phyloP scores from a whole-genome alignment of 1,284 basidiomycete species.

The Ganoderma lingzhi region DNA sequence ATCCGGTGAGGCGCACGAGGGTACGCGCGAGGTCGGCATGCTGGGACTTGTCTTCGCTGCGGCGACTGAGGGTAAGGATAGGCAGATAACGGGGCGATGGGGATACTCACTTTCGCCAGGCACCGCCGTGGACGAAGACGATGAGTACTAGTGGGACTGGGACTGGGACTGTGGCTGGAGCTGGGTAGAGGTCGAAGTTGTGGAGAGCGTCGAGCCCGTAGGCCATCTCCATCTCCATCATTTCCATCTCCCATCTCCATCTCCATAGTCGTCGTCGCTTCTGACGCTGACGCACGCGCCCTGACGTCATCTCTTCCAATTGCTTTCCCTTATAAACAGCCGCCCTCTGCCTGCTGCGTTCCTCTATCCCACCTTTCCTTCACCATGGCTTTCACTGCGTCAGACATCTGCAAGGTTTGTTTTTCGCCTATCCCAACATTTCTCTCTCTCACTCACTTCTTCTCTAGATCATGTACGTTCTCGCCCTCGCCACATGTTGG shows the following conservation, averaged over 20 bases:
- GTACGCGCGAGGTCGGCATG: constrained; percentile 59
- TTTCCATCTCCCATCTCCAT: constrained; percentile 44
- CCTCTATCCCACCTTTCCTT: constrained; percentile 25
- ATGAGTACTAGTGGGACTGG: constrained; percentile 37
- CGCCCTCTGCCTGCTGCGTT: constrained; percentile 4
- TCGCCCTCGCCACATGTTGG: constrained; percentile 3
- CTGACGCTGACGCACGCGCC: constrained; percentile 12
- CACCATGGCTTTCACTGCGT: constrained; percentile 74
- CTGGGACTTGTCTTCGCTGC: constrained; percentile 75
- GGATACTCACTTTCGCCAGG: constrained; percentile 73
- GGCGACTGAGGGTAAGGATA: constrained; percentile 18
- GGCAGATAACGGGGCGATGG: constrained; percentile 5
- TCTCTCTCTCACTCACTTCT: neutral
- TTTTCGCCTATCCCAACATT: constrained; percentile 6
- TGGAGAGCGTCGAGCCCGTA: constrained; percentile 48
- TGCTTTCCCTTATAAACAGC: constrained; percentile 24
- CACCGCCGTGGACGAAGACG: constrained; percentile 77
- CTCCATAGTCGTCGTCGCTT: constrained; percentile 39
- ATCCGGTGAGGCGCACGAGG: constrained; percentile 57
- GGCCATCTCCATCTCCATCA: constrained; percentile 50
- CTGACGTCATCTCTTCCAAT: constrained; percentile 29
- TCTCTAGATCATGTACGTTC: constrained; percentile 11
- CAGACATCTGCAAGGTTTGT: constrained; percentile 78
- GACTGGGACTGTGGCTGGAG: constrained; percentile 9
- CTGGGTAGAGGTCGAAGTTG: constrained; percentile 59